Evolutionary conservation across 768 basidiomycete genomes (phyloP).

Genomic region (Termitomyces sp.): DNA sequence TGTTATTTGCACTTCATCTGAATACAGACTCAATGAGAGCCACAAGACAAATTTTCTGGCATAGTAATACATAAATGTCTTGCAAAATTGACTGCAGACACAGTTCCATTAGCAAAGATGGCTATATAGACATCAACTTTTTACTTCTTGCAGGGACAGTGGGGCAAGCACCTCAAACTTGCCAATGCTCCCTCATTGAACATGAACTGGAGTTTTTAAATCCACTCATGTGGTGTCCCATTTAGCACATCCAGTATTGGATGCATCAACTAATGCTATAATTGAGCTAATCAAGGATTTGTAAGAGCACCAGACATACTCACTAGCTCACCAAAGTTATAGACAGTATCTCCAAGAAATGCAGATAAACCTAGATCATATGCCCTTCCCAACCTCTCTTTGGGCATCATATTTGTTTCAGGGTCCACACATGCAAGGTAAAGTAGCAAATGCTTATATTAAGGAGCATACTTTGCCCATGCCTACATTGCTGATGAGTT

Average conservation of each 20-base stretch:
- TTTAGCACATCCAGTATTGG: constrained; percentile 88
- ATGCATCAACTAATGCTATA: constrained; percentile 76
- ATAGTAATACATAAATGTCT: constrained; percentile 83
- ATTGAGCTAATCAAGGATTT: not conserved
- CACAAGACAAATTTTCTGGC: constrained; percentile 99
- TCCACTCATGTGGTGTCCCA: constrained; percentile 82
- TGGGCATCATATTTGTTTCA: constrained; percentile 68
- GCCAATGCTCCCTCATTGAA: constrained; percentile 99
- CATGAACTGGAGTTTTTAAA: constrained; percentile 86
- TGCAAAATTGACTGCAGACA: constrained; percentile 74
- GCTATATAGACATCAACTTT: constrained; percentile 4
- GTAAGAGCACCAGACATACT: constrained; percentile 22
- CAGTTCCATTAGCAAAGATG: not conserved
- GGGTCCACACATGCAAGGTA: constrained; percentile 94
- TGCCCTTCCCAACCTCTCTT: constrained; percentile 75
- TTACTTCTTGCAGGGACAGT: constrained; percentile 82
- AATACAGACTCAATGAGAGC: constrained; percentile 97
- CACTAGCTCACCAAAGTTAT: constrained; percentile 99
- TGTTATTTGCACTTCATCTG: constrained; percentile 74
- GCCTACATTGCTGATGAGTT: constrained; percentile 41
- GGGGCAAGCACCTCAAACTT: constrained; percentile 91
- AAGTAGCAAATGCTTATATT: constrained; percentile 90
- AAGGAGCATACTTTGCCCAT: constrained; percentile 94
- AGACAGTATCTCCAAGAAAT: constrained; percentile 89
- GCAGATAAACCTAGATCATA: constrained; percentile 93